Percentiles rank a stretch among this genome's conserved stretches.
phyloP scores from a whole-genome alignment of 176 grass and related monocot species.

The Oryza glaberrima region DNA sequence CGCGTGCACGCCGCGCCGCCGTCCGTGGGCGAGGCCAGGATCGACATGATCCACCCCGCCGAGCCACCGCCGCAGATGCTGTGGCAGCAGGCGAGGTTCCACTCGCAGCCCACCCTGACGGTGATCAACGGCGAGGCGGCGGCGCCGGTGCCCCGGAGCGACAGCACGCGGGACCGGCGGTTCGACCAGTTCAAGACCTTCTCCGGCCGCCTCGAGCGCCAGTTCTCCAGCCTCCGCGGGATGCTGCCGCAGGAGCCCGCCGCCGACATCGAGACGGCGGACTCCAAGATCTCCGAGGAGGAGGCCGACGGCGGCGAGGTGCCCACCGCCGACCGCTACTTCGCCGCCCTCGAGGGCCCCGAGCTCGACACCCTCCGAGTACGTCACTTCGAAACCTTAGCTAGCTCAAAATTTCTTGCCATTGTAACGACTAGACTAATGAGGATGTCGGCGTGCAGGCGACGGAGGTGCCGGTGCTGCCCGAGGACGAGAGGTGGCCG shows the following conservation, averaged over 20 bases:
- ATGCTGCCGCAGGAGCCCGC: slow-evolving; percentile 28
- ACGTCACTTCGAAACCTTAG: not conserved
- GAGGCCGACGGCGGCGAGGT: slow-evolving; percentile 38
- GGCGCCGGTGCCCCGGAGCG: slow-evolving; percentile 18
- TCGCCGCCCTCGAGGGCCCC: slow-evolving; percentile 74
- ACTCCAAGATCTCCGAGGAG: not conserved
- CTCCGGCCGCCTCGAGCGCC: slow-evolving; percentile 72
- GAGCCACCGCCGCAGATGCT: slow-evolving; percentile 18
- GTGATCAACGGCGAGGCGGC: not conserved
- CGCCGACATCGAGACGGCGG: slow-evolving; percentile 23
- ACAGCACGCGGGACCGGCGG: slow-evolving; percentile 46
- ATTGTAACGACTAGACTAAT: not conserved
- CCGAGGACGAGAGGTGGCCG: slow-evolving; percentile 76
- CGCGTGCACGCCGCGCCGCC: too few species aligned
- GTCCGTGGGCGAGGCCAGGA: not conserved
- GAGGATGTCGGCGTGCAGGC: not conserved
- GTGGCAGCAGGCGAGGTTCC: slow-evolving; percentile 29
- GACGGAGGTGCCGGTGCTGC: slow-evolving; percentile 65
- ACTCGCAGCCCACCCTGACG: slow-evolving; percentile 52
- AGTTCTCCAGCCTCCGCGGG: slow-evolving; percentile 79
- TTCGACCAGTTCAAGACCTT: slow-evolving; percentile 90
- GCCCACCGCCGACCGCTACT: slow-evolving; percentile 67
- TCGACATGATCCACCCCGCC: not conserved
- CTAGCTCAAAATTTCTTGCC: not conserved
- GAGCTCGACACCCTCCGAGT: slow-evolving; percentile 86